phyloP scores from a whole-genome alignment of 352 stramenopile genomes.

The Globisporangium radiosum region DNA sequence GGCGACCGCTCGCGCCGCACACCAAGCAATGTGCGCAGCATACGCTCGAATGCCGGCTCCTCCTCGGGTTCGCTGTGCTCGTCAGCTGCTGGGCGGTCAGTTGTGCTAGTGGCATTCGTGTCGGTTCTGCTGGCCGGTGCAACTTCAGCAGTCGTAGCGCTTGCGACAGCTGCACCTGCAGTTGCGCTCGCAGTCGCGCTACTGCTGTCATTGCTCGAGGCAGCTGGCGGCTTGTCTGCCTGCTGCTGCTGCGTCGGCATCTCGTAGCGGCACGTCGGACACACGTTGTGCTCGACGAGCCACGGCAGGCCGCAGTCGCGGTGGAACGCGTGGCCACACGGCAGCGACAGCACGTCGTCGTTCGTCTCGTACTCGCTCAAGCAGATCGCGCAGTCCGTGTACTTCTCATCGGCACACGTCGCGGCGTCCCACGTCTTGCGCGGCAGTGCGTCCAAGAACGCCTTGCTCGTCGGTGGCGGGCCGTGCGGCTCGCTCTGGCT shows the following conservation, averaged over 20 bases:
- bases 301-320: slow-evolving; percentile 70
- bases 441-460: slow-evolving; percentile 59
- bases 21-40: slow-evolving; percentile 15
- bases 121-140: neutral
- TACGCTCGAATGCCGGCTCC: slow-evolving; percentile 22
- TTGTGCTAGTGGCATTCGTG: neutral
- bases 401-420: slow-evolving; percentile 34
- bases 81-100: neutral
- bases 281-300: slow-evolving; percentile 76
- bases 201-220: too few relatives aligned
- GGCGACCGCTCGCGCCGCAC: slow-evolving; percentile 32
- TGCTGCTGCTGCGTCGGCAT: slow-evolving; percentile 31
- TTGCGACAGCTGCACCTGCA: too few relatives aligned
- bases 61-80: slow-evolving; percentile 13
- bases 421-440: slow-evolving; percentile 45
- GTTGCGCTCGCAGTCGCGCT: neutral
- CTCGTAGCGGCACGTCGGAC: slow-evolving; percentile 66
- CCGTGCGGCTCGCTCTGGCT: slow-evolving; percentile 54
- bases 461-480: slow-evolving; percentile 60
- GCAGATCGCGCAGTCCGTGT: slow-evolving; percentile 73
- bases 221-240: neutral
- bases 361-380: slow-evolving; percentile 65
- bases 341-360: slow-evolving; percentile 56
- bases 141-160: neutral
- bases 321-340: slow-evolving; percentile 74